Conservation (phyloP, 352 stramenopile genomes). For the Phytophthora tentaculata region DNA sequence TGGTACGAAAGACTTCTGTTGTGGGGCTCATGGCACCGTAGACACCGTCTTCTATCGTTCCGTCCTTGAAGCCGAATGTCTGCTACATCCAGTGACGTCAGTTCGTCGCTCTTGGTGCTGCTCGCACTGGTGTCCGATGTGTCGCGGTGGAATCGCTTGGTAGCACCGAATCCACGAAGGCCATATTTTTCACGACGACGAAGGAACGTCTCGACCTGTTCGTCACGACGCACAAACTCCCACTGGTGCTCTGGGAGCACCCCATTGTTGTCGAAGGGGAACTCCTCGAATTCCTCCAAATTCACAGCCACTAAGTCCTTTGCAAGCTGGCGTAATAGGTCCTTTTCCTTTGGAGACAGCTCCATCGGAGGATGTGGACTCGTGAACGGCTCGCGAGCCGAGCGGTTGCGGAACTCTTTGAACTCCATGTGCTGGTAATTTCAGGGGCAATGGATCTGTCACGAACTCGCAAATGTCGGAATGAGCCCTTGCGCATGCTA, state of each 20-base stretch:
- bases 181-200: slow-evolving; percentile 35
- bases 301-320: slow-evolving; percentile 34
- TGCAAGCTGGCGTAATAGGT: slow-evolving; percentile 33
- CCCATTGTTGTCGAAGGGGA: slow-evolving; percentile 33
- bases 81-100: slow-evolving; percentile 31
- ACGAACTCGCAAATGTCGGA: slow-evolving; percentile 23
- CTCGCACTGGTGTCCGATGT: slow-evolving; percentile 31
- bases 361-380: slow-evolving; percentile 38
- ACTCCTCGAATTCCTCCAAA: slow-evolving; percentile 35
- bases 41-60: slow-evolving; percentile 39
- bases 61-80: slow-evolving; percentile 37
- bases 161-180: slow-evolving; percentile 30
- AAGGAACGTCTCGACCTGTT: slow-evolving; percentile 36
- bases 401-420: slow-evolving; percentile 30
- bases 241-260: slow-evolving; percentile 27
- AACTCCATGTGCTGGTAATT: slow-evolving; percentile 25
- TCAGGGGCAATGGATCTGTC: slow-evolving; percentile 10
- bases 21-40: slow-evolving; percentile 41
- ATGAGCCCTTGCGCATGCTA: slow-evolving; percentile 18
- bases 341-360: slow-evolving; percentile 22
- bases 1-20: slow-evolving; percentile 37
- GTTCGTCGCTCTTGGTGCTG: slow-evolving; percentile 34
- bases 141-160: slow-evolving; percentile 27
- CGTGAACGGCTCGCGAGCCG: slow-evolving; percentile 27
- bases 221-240: slow-evolving; percentile 35